Conservation (phyloP, 306 rosid species). For the Fagus crenata region DNA sequence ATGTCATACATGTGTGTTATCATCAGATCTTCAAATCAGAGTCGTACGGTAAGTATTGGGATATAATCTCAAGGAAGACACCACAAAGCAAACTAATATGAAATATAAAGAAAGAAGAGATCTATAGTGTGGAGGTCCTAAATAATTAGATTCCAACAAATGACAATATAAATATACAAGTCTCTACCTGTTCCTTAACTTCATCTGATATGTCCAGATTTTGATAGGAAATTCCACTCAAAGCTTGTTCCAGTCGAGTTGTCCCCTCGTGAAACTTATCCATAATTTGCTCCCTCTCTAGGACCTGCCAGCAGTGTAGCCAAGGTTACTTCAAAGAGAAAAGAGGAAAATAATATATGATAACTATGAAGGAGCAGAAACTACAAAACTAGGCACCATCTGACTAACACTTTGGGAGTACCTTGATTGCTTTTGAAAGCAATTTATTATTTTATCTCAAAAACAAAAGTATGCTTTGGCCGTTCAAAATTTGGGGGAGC, state of each 20-base stretch:
- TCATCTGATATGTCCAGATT: slow-evolving; percentile 92
- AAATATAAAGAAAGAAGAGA: slow-evolving; percentile 1
- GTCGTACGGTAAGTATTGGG: not conserved
- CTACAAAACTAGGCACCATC: slow-evolving; percentile 25
- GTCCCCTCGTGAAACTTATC: slow-evolving; percentile 69
- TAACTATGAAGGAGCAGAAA: not conserved
- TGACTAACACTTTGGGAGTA: not conserved
- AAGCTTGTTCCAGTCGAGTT: slow-evolving; percentile 65
- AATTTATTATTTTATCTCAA: not conserved
- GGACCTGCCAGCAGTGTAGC: slow-evolving; percentile 49
- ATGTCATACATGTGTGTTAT: not conserved
- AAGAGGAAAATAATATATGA: not conserved
- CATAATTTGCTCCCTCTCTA: slow-evolving; percentile 81
- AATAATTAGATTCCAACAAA: slow-evolving; percentile 1
- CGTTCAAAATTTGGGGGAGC: not conserved
- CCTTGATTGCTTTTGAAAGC: not conserved
- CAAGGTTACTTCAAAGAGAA: slow-evolving; percentile 7
- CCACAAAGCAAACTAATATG: not conserved
- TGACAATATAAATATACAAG: slow-evolving; percentile 2
- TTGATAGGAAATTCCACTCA: slow-evolving; percentile 69
- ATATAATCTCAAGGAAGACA: not conserved
- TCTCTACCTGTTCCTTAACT: slow-evolving; percentile 92
- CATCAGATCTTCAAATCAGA: not conserved
- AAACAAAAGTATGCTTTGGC: not conserved
- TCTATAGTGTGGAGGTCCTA: not conserved